These are phyloP conservation scores for Metschnikowia arizonensis DNA, from an alignment of 805 yeast genomes.

Conservation along the genomic window DNA sequence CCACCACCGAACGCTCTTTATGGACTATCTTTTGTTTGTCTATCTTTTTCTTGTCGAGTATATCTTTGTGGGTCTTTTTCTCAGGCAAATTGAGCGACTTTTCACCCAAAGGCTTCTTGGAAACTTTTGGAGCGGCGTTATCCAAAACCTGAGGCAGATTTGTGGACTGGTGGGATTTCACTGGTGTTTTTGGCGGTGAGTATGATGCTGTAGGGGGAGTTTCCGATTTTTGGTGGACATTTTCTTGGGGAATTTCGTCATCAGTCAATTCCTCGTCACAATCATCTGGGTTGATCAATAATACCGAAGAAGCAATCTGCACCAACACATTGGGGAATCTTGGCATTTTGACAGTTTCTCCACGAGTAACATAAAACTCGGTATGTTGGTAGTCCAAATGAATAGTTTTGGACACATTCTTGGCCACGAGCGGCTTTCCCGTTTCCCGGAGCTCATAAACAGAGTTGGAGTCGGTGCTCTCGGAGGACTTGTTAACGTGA, in stretches of 20 bases:
- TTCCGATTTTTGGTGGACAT: not conserved
- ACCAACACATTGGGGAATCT: conserved; percentile 55
- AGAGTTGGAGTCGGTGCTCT: not conserved
- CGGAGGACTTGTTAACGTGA: conserved; percentile 23
- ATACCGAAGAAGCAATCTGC: conserved; percentile 67
- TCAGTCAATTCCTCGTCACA: conserved; percentile 43
- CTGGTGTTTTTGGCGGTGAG: conserved; percentile 1
- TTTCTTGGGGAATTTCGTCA: conserved; percentile 29
- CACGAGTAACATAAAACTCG: conserved; percentile 54
- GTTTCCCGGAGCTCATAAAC: conserved; percentile 23
- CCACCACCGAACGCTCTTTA: not conserved
- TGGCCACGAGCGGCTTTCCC: conserved; percentile 19
- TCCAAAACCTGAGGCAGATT: not conserved
- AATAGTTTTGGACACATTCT: conserved; percentile 33
- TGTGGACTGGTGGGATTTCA: not conserved
- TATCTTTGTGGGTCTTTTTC: no score
- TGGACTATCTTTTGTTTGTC: no score
- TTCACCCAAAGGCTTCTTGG: conserved; percentile 1
- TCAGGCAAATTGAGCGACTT: not conserved
- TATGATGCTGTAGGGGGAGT: not conserved
- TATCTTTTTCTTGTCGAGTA: conserved; percentile 8
- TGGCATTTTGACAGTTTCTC: conserved; percentile 65
- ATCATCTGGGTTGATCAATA: conserved; percentile 47
- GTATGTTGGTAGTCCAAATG: conserved; percentile 41
- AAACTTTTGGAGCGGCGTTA: conserved; percentile 1